Evolutionary conservation across 805 yeast species (phyloP), one percentile per base, ranked within the genome.

Genomic region (Kodamaea jinghongensis): DNA sequence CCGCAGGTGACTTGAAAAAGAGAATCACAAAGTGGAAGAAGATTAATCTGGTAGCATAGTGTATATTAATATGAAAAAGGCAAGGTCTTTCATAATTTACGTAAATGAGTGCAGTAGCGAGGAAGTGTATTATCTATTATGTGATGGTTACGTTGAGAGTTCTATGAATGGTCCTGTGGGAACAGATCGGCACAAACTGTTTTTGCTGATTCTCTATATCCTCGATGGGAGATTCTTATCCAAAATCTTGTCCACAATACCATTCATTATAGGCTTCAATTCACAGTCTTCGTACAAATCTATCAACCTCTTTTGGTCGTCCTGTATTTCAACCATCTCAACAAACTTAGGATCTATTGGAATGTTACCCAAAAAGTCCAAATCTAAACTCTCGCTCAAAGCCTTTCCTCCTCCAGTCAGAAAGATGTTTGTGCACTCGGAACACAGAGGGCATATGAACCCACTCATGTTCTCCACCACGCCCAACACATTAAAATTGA

Each of bases 381-480:
- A 63, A 4, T 69, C 63, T 42, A 79, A 73, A 33, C 76, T 75
- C 22, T 69, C 64, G n/a, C 96, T 83, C 34, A 93, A 65, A 11
- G 61, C 65, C 49, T 73, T 60, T 2, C 99, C 99, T 17, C 99
- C 99, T 6, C 98, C 99, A 38, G 84, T 77, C 49, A 93, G 86
- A 58, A 93, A 93, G 16, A 93, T 86, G 58, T 90, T 82, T 3
- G 97, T 89, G 57, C 91, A 83, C 56, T 91, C 98, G 1, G 83
- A 77, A 58, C 99, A 93, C 58, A 79, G 79, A 0, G 99, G 99
- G 58, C 99, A 93, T 3, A 89, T 80, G 55, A 86, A 93, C 1
- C 99, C 99, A 36, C 95, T 81, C 99, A 93, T 91, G 55, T 93
- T 93, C 58, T 93, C 99, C 7, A 93, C 78, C 3, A 93, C 76